phyloP scores from a whole-genome alignment of 352 stramenopile genomes.

The Pythium aquatile region DNA sequence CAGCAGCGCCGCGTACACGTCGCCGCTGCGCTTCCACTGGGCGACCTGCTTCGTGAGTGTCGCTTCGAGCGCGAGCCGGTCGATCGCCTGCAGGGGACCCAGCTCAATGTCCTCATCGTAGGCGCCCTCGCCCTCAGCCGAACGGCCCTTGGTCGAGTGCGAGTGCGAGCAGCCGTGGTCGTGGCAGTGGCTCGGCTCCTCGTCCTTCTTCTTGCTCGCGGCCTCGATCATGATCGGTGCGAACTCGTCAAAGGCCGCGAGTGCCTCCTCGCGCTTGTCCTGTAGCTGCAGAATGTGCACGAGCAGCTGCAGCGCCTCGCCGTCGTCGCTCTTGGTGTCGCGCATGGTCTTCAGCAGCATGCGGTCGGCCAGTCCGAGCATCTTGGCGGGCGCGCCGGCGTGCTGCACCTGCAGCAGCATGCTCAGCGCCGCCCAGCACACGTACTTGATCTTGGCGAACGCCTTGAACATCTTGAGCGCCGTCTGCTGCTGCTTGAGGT shows the following conservation, averaged over 20 bases:
- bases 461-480: constrained; percentile 86
- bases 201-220: constrained; percentile 12
- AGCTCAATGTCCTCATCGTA: constrained; percentile 85
- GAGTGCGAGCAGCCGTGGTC: constrained; percentile 20
- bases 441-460: constrained; percentile 70
- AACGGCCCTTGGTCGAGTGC: constrained; percentile 38
- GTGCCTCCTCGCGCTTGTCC: constrained; percentile 57
- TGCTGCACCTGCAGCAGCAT: constrained; percentile 86
- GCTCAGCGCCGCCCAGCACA: constrained; percentile 78
- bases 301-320: constrained; percentile 67
- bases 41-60: constrained; percentile 49
- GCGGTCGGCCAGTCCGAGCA: constrained; percentile 72
- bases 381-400: constrained; percentile 54
- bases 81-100: constrained; percentile 79
- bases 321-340: constrained; percentile 53
- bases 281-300: constrained; percentile 77
- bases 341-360: constrained; percentile 82
- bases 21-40: constrained; percentile 51
- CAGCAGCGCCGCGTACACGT: constrained; percentile 58
- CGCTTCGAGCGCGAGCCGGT: constrained; percentile 67
- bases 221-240: constrained; percentile 29
- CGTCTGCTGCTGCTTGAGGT: constrained; percentile 87
- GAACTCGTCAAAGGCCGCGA: constrained; percentile 77
- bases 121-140: constrained; percentile 63
- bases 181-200: constrained; percentile 21